These are phyloP conservation scores for Fusarium decemcellulare DNA, from an alignment of 2,329 filamentous ascomycete species.

Conservation along the genomic window DNA sequence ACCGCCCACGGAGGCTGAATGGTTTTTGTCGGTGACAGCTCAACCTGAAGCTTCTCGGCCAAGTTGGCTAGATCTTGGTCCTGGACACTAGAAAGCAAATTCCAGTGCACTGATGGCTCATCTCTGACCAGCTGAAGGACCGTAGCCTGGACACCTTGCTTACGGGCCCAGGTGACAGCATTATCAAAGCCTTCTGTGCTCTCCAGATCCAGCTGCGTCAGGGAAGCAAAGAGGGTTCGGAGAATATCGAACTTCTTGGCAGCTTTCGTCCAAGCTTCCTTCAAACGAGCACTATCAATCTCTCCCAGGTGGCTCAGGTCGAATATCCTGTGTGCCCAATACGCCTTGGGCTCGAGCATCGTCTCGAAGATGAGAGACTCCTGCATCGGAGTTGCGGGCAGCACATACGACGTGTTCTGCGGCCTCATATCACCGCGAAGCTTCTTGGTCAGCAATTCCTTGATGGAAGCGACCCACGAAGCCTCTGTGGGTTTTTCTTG, in stretches of 20 bases:
- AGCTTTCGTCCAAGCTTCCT: conserved; percentile 17
- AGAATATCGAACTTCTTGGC: conserved; percentile 21
- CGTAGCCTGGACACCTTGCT: neutral
- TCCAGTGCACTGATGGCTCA: conserved; percentile 13
- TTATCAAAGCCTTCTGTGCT: neutral
- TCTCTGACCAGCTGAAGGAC: conserved; percentile 16
- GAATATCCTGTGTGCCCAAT: conserved; percentile 31
- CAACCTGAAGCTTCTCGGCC: conserved; percentile 8
- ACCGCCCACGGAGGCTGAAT: conserved; percentile 15
- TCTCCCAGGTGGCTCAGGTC: conserved; percentile 17
- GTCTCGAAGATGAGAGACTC: conserved; percentile 31
- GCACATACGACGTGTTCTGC: conserved; percentile 1
- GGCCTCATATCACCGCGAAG: conserved; percentile 9
- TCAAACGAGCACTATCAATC: conserved; percentile 4
- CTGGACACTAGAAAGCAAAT: neutral
- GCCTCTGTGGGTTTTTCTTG: neutral
- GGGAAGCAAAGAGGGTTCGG: conserved; percentile 15
- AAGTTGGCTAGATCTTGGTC: neutral
- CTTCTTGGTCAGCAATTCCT: neutral
- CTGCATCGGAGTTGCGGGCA: conserved; percentile 23
- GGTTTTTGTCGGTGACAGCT: conserved; percentile 7
- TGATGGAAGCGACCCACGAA: conserved; percentile 14
- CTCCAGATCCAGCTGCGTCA: conserved; percentile 4
- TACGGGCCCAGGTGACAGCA: conserved; percentile 10
- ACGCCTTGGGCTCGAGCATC: conserved; percentile 26